Evolutionary conservation across 1,139 yeast species (phyloP), one percentile per base, ranked within the genome.

Genomic region (Yamadazyma spencermartinsiae): DNA sequence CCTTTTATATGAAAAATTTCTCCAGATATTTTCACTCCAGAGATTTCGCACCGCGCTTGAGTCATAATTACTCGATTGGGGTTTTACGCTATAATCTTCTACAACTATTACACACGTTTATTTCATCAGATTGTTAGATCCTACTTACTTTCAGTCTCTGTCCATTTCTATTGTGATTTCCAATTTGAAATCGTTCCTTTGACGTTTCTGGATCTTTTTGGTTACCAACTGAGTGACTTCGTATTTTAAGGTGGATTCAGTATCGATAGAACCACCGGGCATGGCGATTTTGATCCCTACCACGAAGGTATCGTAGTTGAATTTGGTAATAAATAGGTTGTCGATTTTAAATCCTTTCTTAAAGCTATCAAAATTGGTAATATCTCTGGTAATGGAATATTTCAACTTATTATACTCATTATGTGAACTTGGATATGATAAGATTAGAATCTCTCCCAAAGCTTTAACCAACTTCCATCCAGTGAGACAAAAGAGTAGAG

Each of bases 201-300:
- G 48, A 45, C 50, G 49, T 12, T 42, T 45, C 34, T 50, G 48
- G n/a, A 65, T 47, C 31, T 58, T 61, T 13, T 50, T 58, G 34
- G 60, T 62, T 4, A 83, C 58, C 23, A 81, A 65, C 27, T 77
- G 68, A 38, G 69, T 68, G 2, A 79, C 64, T 38, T 83, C 82
- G 46, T 73, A 71, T 38, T 85, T 58, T 32, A 84, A 53, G 24
- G 69, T 61, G 1, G 79, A 61, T 52, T 84, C 92, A 40, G 83
- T 88, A 42, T 82, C 87, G 40, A 76, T 76, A 5, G 84, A 76
- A 1, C 82, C 85, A n/a, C 90, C 90, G 33, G 65, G 60, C 84
- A 84, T 80, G 21, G 56, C 57, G 7, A 84, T 49, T 40, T 66
- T 71, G 27, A 82, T 48, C 2, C 87, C 75, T 2, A 81, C 76